Conservation (phyloP, 2,329 filamentous ascomycete genomes). For the Trichoderma cornu-damae region DNA sequence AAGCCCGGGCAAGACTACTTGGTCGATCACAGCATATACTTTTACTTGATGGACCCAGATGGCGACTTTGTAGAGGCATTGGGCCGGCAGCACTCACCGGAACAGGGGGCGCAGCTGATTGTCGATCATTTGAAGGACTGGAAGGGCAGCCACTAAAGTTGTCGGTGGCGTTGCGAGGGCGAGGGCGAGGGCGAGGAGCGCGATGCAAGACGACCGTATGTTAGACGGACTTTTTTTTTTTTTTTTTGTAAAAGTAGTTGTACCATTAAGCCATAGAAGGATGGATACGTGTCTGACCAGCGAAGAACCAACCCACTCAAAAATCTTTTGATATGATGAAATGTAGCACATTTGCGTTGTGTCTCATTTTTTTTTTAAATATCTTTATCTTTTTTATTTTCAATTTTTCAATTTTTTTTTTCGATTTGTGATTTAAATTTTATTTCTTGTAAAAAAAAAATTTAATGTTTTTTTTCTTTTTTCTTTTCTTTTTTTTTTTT, state of each 20-base stretch:
- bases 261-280: constrained; percentile 16
- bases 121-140: constrained; percentile 73
- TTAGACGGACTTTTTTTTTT: too few relatives aligned
- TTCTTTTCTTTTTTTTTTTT: too few relatives aligned
- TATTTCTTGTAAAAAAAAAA: too few relatives aligned
- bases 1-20: constrained; percentile 93
- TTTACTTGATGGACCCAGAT: constrained; percentile 98
- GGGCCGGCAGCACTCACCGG: constrained; percentile 87
- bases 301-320: constrained; percentile 22
- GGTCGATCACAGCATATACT: constrained; percentile 99
- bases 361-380: too few relatives aligned
- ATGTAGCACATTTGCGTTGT: not conserved
- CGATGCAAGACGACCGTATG: not conserved
- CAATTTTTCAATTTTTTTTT: too few relatives aligned
- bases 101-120: constrained; percentile 79
- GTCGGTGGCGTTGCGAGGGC: not conserved
- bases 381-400: too few relatives aligned
- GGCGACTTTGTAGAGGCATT: constrained; percentile 97
- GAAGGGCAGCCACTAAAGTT: constrained; percentile 20
- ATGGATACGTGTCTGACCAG: not conserved
- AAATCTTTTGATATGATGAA: constrained; percentile 9
- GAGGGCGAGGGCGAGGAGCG: not conserved
- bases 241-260: constrained; percentile 20
- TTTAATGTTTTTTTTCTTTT: too few relatives aligned
- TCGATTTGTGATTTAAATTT: too few relatives aligned